phyloP scores from a whole-genome alignment of 1,139 yeast species.

The Blastobotrys serpentis region DNA sequence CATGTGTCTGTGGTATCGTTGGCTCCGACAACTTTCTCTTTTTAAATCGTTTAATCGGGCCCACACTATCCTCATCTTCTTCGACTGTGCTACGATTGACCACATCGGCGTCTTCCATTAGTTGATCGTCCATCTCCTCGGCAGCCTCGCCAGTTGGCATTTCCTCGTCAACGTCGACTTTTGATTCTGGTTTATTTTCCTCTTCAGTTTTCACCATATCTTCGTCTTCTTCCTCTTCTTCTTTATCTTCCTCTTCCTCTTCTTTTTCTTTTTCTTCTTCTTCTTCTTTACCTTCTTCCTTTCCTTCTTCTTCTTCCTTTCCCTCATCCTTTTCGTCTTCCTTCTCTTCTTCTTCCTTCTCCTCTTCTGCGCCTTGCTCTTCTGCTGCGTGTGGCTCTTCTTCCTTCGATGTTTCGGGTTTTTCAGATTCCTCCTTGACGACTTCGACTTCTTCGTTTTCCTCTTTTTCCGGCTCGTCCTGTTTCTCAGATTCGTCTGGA shows the following conservation, averaged over 20 bases:
- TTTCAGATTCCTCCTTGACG: too few relatives aligned
- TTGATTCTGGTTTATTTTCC: neutral
- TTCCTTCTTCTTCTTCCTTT: neutral
- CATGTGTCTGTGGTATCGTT: constrained; percentile 61
- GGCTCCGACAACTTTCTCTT: constrained; percentile 4
- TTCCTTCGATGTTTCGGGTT: too few relatives aligned
- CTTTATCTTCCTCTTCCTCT: constrained; percentile 1
- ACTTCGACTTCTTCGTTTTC: constrained; percentile 15
- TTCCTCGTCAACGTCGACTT: constrained; percentile 3
- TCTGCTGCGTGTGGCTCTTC: too few relatives aligned
- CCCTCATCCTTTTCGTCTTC: neutral
- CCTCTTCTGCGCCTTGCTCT: too few relatives aligned
- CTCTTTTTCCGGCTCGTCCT: constrained; percentile 18
- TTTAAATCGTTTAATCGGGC: constrained; percentile 1
- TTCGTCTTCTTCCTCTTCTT: neutral
- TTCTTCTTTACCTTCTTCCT: constrained; percentile 19
- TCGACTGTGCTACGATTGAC: constrained; percentile 6
- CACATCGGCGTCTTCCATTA: constrained; percentile 8
- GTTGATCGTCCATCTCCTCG: constrained; percentile 12
- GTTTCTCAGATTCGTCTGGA: constrained; percentile 13
- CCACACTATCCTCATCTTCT: constrained; percentile 12
- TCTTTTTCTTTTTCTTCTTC: constrained; percentile 15
- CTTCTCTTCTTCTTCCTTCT: neutral
- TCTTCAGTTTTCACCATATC: too few relatives aligned
- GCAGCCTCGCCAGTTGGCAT: constrained; percentile 5